These are phyloP conservation scores for Hawksworthiomyces lignivorus DNA, from an alignment of 2,329 filamentous ascomycete genomes.

Conservation along the genomic window DNA sequence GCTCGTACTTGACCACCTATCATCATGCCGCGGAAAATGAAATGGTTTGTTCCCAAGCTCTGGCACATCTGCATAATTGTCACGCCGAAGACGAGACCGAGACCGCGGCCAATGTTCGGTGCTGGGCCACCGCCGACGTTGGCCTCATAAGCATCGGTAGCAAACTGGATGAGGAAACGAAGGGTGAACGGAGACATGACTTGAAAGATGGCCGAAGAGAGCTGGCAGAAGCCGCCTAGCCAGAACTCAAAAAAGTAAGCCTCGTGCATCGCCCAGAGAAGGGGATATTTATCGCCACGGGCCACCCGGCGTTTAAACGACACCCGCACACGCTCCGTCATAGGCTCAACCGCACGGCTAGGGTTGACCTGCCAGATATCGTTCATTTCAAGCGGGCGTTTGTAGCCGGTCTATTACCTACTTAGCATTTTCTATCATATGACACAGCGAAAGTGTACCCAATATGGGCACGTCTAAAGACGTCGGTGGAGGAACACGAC, in stretches of 20 bases:
- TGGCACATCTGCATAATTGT: conserved; percentile 79
- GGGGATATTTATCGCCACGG: conserved; percentile 61
- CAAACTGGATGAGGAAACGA: conserved; percentile 80
- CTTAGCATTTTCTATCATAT: too few species aligned
- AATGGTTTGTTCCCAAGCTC: conserved; percentile 77
- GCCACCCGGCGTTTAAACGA: conserved; percentile 63
- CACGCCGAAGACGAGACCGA: conserved; percentile 79
- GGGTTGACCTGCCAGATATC: conserved; percentile 91
- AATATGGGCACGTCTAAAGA: too few species aligned
- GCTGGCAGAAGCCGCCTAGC: conserved; percentile 70
- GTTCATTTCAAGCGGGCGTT: conserved; percentile 70
- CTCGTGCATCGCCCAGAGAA: conserved; percentile 77
- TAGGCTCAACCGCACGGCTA: conserved; percentile 59
- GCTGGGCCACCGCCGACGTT: conserved; percentile 38
- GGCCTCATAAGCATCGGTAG: conserved; percentile 69
- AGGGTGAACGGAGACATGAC: conserved; percentile 80
- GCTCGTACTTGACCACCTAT: conserved; percentile 77
- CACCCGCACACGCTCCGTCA: conserved; percentile 58
- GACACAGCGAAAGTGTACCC: too few species aligned
- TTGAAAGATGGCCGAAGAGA: conserved; percentile 66
- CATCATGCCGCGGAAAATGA: conserved; percentile 88
- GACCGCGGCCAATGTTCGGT: conserved; percentile 65
- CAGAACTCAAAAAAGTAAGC: conserved; percentile 80
- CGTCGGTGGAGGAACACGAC: too few species aligned
- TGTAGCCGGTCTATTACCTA: conserved; percentile 70